A percentile compares a stretch with the other conserved stretches of the same genome.
Evolutionary conservation across 495 filamentous ascomycete genomes (phyloP).

Genomic region (Wilcoxina mikolae): DNA sequence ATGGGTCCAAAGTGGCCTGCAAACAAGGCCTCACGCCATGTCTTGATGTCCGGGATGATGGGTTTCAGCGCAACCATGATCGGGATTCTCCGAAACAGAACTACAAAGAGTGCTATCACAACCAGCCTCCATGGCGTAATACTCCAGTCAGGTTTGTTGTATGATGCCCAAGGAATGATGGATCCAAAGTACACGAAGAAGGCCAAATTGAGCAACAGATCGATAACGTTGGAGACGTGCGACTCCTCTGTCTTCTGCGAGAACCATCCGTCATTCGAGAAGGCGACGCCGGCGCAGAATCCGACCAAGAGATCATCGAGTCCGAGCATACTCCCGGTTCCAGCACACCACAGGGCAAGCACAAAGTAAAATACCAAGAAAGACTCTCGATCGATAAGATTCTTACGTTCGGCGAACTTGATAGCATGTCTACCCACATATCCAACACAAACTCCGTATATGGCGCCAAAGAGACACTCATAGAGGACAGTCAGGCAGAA

Average conservation of each 20-base stretch:
- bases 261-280: conserved; percentile 99
- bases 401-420: conserved; percentile 69
- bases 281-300: conserved; percentile 87
- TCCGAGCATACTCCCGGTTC: conserved; percentile 80
- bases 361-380: conserved; percentile 99
- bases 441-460: conserved; percentile 78
- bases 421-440: conserved; percentile 83
- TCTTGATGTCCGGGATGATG: conserved; percentile 90
- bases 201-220: conserved; percentile 87
- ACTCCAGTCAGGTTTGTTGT: conserved; percentile 55
- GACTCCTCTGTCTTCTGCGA: conserved; percentile 96
- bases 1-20: conserved; percentile 98
- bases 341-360: conserved; percentile 88
- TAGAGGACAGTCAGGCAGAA: conserved; percentile 83
- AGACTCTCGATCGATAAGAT: conserved; percentile 87
- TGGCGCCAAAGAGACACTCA: conserved; percentile 84
- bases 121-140: conserved; percentile 74
- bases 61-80: conserved; percentile 90
- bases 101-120: conserved; percentile 78
- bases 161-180: conserved; percentile 89
- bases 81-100: conserved; percentile 92
- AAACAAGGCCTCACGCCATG: conserved; percentile 95
- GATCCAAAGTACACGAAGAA: conserved; percentile 97
- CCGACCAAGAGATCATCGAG: conserved; percentile 95
- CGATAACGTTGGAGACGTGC: conserved; percentile 98